Evolutionary conservation across 129 eudicot genomes (phyloP).

Genomic region (Daucus carota): DNA sequence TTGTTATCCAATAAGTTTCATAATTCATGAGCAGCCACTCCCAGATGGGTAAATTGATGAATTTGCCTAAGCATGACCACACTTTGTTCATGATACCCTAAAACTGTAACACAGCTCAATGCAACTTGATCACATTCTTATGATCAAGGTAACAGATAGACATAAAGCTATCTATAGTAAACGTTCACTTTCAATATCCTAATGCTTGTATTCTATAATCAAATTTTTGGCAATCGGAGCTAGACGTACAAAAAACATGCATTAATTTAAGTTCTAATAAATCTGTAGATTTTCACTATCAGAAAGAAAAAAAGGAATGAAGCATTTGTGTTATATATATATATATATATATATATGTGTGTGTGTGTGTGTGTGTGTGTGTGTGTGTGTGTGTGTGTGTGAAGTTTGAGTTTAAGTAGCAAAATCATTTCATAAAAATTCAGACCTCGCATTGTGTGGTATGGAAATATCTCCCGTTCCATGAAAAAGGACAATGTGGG

Average conservation of each 20-base stretch:
- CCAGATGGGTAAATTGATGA: slow-evolving; percentile 5
- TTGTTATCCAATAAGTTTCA: not conserved
- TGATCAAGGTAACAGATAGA: not conserved
- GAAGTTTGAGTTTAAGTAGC: too few relatives aligned
- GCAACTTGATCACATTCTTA: not conserved
- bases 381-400: too few relatives aligned
- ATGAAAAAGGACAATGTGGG: slow-evolving; percentile 80
- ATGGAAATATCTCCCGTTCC: slow-evolving; percentile 88
- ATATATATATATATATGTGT: too few relatives aligned
- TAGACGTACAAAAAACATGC: not conserved
- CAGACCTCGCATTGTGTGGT: slow-evolving; percentile 74
- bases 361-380: too few relatives aligned
- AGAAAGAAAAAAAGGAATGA: not conserved
- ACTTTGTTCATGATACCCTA: not conserved
- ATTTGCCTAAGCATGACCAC: not conserved
- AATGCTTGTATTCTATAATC: not conserved
- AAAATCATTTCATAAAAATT: slow-evolving; percentile 3
- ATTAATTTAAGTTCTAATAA: not conserved
- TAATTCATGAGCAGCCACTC: not conserved
- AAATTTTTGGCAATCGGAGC: not conserved
- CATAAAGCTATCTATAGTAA: not conserved
- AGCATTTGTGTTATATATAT: not conserved
- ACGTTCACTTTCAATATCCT: not conserved
- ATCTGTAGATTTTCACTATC: not conserved
- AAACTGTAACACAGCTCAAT: not conserved